Evolutionary conservation across 768 basidiomycete species (phyloP).

Genomic region (Suillus lakei): DNA sequence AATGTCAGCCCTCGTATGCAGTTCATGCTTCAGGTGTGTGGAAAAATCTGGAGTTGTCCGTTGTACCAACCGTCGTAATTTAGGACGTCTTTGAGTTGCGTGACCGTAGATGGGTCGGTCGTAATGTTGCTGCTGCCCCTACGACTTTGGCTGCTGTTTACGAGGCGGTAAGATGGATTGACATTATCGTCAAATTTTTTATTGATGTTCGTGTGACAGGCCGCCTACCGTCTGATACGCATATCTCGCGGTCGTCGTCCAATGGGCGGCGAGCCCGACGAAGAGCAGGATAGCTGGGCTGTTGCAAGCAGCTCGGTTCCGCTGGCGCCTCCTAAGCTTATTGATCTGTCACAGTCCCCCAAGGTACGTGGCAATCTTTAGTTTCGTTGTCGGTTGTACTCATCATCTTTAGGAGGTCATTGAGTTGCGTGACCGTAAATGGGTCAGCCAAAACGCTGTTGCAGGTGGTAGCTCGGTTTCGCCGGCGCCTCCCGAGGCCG

Average conservation of each 20-base stretch:
- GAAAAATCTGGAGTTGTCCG: too few species aligned
- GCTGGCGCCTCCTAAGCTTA: too few species aligned
- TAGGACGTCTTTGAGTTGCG: conserved; percentile 94
- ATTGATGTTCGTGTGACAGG: conserved; percentile 44
- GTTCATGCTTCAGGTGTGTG: conserved; percentile 92
- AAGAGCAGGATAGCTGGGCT: conserved; percentile 88
- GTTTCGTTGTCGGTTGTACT: not conserved
- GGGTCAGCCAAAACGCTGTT: conserved; percentile 73
- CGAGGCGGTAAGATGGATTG: conserved; percentile 61
- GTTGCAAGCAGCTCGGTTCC: conserved; percentile 62
- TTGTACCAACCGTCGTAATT: not conserved
- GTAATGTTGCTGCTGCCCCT: conserved; percentile 76
- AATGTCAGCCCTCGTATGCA: conserved; percentile 88
- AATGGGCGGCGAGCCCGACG: conserved; percentile 63
- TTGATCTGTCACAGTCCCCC: too few species aligned
- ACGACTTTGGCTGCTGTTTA: conserved; percentile 90
- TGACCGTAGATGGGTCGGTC: conserved; percentile 77
- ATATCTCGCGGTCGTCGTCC: conserved; percentile 75
- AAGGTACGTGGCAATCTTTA: conserved; percentile 56
- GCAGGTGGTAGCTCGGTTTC: conserved; percentile 27
- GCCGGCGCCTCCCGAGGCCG: conserved; percentile 75
- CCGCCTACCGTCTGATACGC: conserved; percentile 71
- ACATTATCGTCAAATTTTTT: conserved; percentile 2
- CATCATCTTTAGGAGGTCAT: conserved; percentile 71
- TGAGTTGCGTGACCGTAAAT: conserved; percentile 84